Percentiles rank a stretch among this genome's conserved stretches.
Conservation (phyloP, 805 yeast genomes). For the Starmerella sp. region DNA sequence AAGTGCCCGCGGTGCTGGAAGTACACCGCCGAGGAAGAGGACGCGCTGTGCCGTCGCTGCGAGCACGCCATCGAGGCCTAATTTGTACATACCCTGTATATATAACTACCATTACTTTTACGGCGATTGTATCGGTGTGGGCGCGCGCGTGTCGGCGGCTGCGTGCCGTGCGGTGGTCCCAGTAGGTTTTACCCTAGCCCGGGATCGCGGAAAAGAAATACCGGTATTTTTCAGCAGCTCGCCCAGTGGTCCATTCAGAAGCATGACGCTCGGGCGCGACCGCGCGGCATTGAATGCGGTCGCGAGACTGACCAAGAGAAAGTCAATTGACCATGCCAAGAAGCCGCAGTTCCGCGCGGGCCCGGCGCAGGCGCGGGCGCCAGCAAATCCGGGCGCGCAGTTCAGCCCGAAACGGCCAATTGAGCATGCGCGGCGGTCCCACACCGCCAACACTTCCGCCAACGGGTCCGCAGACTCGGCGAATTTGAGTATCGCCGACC, state of each 20-base stretch:
- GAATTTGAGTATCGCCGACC: slow-evolving; percentile 1
- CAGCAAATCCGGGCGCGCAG: neutral
- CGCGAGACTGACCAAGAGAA: slow-evolving; percentile 1
- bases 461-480: neutral
- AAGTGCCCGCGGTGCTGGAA: slow-evolving; percentile 98
- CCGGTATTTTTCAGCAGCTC: neutral
- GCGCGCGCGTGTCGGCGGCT: no score
- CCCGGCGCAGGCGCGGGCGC: neutral
- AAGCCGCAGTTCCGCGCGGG: neutral
- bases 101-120: neutral
- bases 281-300: slow-evolving; percentile 5
- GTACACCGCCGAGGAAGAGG: slow-evolving; percentile 41
- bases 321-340: neutral
- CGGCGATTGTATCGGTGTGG: no score
- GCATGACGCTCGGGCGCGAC: neutral
- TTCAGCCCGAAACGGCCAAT: neutral
- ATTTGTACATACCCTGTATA: neutral
- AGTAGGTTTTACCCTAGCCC: no score
- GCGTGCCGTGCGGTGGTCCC: no score
- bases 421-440: neutral
- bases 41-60: slow-evolving; percentile 59
- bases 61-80: slow-evolving; percentile 12
- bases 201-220: no score
- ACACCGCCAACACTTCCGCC: no score
- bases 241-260: neutral